Evolutionary conservation across 2,329 filamentous ascomycete genomes (phyloP).

Genomic region (Penicillium sp.): DNA sequence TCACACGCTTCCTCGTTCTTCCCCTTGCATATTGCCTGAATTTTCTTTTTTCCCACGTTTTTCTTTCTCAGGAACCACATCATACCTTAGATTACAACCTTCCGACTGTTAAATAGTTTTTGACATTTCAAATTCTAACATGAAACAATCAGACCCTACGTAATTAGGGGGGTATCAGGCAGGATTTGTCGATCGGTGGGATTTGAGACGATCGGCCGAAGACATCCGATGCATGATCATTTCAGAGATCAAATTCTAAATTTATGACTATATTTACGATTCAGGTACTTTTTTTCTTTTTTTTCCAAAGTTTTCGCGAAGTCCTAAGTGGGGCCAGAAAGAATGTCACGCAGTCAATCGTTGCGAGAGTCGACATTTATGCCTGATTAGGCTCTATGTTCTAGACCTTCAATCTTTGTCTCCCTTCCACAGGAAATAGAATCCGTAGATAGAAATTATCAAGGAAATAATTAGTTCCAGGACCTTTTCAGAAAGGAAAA

Average conservation of each 20-base stretch:
- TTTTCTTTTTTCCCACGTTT: not conserved
- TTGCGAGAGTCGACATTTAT: not conserved
- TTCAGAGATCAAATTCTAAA: not conserved
- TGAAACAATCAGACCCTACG: not conserved
- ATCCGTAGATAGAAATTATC: no score
- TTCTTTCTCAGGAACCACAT: not conserved
- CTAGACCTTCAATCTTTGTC: not conserved
- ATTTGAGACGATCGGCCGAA: not conserved
- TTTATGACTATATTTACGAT: not conserved
- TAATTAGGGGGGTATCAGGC: not conserved
- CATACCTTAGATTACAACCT: not conserved
- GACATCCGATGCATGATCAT: not conserved
- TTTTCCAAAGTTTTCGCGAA: not conserved
- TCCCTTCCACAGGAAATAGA: no score
- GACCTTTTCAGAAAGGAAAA: not conserved
- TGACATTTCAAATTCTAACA: not conserved
- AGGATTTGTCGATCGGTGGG: not conserved
- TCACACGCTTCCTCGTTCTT: not conserved
- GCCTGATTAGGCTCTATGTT: not conserved
- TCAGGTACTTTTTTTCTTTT: not conserved
- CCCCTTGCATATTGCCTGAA: not conserved
- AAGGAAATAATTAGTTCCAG: no score
- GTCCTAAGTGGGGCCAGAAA: not conserved
- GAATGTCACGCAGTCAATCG: constrained; percentile 13
- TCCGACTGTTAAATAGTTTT: not conserved